phyloP scores from a whole-genome alignment of 2,329 filamentous ascomycete species.

The Chrysoporthe cubensis region DNA sequence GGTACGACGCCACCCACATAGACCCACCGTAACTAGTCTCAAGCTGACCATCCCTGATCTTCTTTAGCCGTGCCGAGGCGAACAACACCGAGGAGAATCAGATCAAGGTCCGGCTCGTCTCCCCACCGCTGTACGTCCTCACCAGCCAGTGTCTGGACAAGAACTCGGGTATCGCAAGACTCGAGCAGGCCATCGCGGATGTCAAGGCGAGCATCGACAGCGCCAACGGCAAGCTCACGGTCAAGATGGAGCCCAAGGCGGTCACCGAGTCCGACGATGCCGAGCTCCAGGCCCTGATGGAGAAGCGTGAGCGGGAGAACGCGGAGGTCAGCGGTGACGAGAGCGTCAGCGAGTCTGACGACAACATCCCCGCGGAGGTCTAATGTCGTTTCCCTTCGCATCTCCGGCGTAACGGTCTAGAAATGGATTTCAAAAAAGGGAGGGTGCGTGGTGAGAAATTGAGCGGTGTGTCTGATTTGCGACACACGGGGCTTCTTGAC shows the following conservation, averaged over 20 bases:
- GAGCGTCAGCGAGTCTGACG: slow-evolving; percentile 93
- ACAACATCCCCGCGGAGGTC: slow-evolving; percentile 61
- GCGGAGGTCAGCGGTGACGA: slow-evolving; percentile 97
- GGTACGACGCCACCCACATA: slow-evolving; percentile 45
- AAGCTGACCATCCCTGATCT: background rate
- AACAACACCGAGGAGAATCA: slow-evolving; percentile 90
- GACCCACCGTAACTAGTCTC: background rate
- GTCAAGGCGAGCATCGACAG: slow-evolving; percentile 80
- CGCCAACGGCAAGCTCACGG: slow-evolving; percentile 77
- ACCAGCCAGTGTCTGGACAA: slow-evolving; percentile 97
- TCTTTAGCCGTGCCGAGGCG: slow-evolving; percentile 70
- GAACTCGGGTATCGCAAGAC: slow-evolving; percentile 76
- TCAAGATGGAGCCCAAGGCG: slow-evolving; percentile 99
- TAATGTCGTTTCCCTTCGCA: slow-evolving; percentile 22
- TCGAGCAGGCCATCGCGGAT: slow-evolving; percentile 89
- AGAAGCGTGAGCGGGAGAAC: slow-evolving; percentile 98
- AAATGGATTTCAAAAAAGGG: slow-evolving; percentile 18
- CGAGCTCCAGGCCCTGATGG: slow-evolving; percentile 96
- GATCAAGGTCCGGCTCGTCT: slow-evolving; percentile 98
- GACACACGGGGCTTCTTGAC: background rate
- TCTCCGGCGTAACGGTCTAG: slow-evolving; percentile 27
- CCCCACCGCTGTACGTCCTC: slow-evolving; percentile 92
- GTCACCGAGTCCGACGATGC: slow-evolving; percentile 98
- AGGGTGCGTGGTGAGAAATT: background rate
- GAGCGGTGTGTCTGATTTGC: slow-evolving; percentile 1